Conservation (phyloP, 371 early-diverging fungal species). For the Mucor indicus region DNA sequence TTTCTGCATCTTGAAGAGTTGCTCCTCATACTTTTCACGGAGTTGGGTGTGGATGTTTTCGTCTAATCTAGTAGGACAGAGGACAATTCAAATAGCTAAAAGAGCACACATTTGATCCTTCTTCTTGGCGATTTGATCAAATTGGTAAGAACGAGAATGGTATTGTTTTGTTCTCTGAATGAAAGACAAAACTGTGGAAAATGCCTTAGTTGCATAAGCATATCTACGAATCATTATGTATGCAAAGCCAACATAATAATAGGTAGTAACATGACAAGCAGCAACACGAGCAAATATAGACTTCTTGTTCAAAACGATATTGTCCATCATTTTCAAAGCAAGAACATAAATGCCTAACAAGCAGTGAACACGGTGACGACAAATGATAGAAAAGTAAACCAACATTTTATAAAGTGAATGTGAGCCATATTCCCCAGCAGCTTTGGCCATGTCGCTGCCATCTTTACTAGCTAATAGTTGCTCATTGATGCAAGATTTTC, state of each 20-base stretch:
- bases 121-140: conserved; percentile 89
- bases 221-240: conserved; percentile 98
- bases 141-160: conserved; percentile 89
- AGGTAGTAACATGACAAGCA: conserved; percentile 94
- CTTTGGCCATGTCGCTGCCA: conserved; percentile 84
- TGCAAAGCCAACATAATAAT: conserved; percentile 94
- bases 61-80: conserved; percentile 92
- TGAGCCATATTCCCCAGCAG: conserved; percentile 76
- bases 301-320: conserved; percentile 89
- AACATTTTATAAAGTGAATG: conserved; percentile 90
- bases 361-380: conserved; percentile 91
- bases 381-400: conserved; percentile 94
- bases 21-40: conserved; percentile 92
- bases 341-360: conserved; percentile 91
- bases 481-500: conserved; percentile 91
- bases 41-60: conserved; percentile 85
- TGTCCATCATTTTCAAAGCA: conserved; percentile 93
- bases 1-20: conserved; percentile 83
- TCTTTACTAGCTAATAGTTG: conserved; percentile 85
- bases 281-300: conserved; percentile 92
- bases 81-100: conserved; percentile 84
- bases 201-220: conserved; percentile 91
- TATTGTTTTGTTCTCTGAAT: conserved; percentile 91
- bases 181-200: conserved; percentile 87
- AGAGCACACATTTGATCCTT: conserved; percentile 93